phyloP scores from a whole-genome alignment of 805 yeast genomes.

The Torulaspora microellipsoides region DNA sequence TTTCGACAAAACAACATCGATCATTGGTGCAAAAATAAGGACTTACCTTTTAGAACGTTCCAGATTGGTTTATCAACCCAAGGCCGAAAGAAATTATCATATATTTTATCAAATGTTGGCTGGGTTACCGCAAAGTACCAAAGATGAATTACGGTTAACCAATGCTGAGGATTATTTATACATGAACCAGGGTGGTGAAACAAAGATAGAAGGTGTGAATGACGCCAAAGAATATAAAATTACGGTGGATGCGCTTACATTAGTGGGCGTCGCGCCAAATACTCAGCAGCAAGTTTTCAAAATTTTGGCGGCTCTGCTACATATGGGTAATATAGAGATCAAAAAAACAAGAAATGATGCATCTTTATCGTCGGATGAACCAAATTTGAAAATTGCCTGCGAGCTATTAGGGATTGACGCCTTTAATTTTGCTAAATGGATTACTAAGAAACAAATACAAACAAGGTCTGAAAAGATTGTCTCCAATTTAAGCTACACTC shows the following conservation, averaged over 20 bases:
- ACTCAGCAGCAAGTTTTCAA: constrained; percentile 68
- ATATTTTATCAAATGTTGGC: constrained; percentile 84
- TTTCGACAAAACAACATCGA: constrained; percentile 69
- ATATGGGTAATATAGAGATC: constrained; percentile 88
- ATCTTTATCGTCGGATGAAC: constrained; percentile 77
- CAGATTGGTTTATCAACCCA: constrained; percentile 89
- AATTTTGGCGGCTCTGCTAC: constrained; percentile 82
- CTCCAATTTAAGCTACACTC: constrained; percentile 74
- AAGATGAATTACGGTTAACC: constrained; percentile 55
- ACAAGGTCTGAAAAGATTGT: constrained; percentile 93
- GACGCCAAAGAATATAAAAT: constrained; percentile 72
- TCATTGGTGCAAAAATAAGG: constrained; percentile 91
- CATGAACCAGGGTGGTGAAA: constrained; percentile 82
- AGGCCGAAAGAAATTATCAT: constrained; percentile 86
- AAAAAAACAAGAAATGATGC: constrained; percentile 85
- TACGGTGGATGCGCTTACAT: constrained; percentile 68
- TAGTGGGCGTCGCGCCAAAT: constrained; percentile 65
- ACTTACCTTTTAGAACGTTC: constrained; percentile 92
- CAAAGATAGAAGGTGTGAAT: constrained; percentile 69
- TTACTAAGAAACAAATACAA: constrained; percentile 82
- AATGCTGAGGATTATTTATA: constrained; percentile 68
- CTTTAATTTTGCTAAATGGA: constrained; percentile 77
- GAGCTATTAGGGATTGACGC: constrained; percentile 80
- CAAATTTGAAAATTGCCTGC: constrained; percentile 76
- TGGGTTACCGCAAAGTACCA: constrained; percentile 57